Base-by-base conservation (phyloP, 805 yeast genomes). In the Cephaloascus fragrans region DNA sequence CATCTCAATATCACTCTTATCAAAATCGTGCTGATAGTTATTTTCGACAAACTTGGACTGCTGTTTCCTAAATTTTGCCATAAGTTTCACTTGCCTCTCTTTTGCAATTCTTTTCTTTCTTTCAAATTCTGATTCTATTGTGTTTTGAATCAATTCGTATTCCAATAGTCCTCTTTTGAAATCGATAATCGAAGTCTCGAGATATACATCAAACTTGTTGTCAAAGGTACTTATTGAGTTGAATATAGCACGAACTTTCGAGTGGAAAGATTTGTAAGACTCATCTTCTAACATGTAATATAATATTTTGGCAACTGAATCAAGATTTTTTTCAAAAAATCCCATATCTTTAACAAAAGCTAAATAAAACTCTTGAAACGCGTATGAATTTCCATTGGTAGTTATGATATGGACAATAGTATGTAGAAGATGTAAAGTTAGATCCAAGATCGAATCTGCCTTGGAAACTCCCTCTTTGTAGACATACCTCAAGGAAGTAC, bases 11-110 rank as follows among this genome's bases (percentile, higher is more conserved):
- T 71, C 80, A 43, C 61, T 59, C 34, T 47, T 41, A 29, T 62
- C 64, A 3, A 40, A 36, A 15, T 41, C 32, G 2, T 61, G 59
- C 23, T 55, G 50, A 18, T 57, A 47, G 45, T 76, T 70, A 20
- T 73, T 70, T 41, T 75, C 75, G 20, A 83, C 74, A 59, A 90
- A 93, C 61, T 69, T 72, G 31, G 74, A 67, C 53, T 90, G 97
- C 49, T 87, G 94, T 45, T 73, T 75, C 46, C 81, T 83, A 52
- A 90, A 74, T 42, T 81, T 85, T 1, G 83, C 90, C 71, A 90
- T 57, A 26, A 89, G 68, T 47, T 77, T 81, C 1, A 71, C 73
- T 47, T 78, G 82, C 46, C 89, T 75, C 42, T 72, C 79, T 47
- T 75, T 75, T 0, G 95, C 96, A 5, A 73, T 47, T 32, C 73